Percentiles rank a stretch among this genome's conserved stretches.
phyloP scores from a whole-genome alignment of 306 rosid genomes.

The Acacia confusa region DNA sequence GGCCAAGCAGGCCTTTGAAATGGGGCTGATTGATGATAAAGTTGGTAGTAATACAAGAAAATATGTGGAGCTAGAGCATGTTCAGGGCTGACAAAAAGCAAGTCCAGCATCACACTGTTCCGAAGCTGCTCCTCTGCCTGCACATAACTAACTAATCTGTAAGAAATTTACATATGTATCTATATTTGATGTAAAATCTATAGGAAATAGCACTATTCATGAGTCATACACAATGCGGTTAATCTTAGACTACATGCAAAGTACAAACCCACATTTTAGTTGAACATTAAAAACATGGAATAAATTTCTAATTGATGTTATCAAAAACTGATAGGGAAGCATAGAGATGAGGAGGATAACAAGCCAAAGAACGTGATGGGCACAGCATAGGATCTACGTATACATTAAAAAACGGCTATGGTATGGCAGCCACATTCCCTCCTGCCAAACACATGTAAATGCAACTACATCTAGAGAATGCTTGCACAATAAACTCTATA shows the following conservation, averaged over 20 bases:
- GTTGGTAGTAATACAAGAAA: constrained; percentile 46
- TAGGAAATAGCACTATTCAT: neutral
- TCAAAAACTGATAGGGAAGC: constrained; percentile 12
- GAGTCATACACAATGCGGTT: neutral
- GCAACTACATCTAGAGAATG: constrained; percentile 11
- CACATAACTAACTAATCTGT: constrained; percentile 38
- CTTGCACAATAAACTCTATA: neutral
- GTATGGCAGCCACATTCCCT: constrained; percentile 12
- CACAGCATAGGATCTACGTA: neutral
- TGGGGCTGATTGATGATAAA: constrained; percentile 41
- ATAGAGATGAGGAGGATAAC: neutral
- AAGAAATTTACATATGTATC: constrained; percentile 27
- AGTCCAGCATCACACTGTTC: constrained; percentile 75
- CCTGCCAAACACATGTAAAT: constrained; percentile 12
- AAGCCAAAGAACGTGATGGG: neutral
- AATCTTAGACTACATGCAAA: neutral
- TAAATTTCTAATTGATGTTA: constrained; percentile 6
- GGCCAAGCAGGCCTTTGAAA: constrained; percentile 33
- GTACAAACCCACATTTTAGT: neutral
- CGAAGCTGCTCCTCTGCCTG: constrained; percentile 81
- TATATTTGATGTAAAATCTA: neutral
- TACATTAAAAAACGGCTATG: neutral
- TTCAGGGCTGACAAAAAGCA: constrained; percentile 66
- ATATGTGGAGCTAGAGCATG: constrained; percentile 71
- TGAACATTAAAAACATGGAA: neutral